Conservation (phyloP, 768 basidiomycete species). For the Pleurotus ostreatus region DNA sequence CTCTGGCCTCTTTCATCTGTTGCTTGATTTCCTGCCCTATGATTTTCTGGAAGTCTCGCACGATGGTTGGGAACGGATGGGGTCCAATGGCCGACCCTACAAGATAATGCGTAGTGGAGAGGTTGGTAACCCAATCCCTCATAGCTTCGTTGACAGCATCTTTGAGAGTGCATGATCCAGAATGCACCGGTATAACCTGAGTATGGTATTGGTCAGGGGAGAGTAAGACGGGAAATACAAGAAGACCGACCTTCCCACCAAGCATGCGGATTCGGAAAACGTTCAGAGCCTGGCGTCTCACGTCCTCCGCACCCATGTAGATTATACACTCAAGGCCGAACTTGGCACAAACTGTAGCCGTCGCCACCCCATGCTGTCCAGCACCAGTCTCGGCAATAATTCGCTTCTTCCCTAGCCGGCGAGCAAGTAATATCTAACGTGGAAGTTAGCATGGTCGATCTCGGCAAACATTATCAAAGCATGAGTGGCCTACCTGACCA, state of each 20-base stretch:
- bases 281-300: slow-evolving; percentile 92
- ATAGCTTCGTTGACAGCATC: slow-evolving; percentile 98
- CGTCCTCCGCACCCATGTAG: slow-evolving; percentile 99
- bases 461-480: neutral
- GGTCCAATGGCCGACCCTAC: slow-evolving; percentile 98
- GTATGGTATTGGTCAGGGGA: neutral
- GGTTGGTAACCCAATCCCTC: slow-evolving; percentile 98
- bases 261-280: slow-evolving; percentile 99
- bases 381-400: slow-evolving; percentile 99
- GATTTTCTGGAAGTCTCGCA: slow-evolving; percentile 95
- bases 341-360: slow-evolving; percentile 95
- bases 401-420: slow-evolving; percentile 88
- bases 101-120: slow-evolving; percentile 91
- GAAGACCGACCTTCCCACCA: slow-evolving; percentile 68
- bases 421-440: slow-evolving; percentile 84
- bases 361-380: slow-evolving; percentile 98
- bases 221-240: neutral
- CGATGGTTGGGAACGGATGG: slow-evolving; percentile 98
- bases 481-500: slow-evolving; percentile 63
- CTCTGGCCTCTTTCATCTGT: slow-evolving; percentile 66
- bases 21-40: slow-evolving; percentile 93
- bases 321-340: slow-evolving; percentile 94
- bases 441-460: neutral
- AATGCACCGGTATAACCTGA: slow-evolving; percentile 89
- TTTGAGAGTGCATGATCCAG: slow-evolving; percentile 93